Percentiles rank a stretch among this genome's conserved stretches.
Conservation (phyloP, 805 yeast genomes). For the Wickerhamomyces canadensis region DNA sequence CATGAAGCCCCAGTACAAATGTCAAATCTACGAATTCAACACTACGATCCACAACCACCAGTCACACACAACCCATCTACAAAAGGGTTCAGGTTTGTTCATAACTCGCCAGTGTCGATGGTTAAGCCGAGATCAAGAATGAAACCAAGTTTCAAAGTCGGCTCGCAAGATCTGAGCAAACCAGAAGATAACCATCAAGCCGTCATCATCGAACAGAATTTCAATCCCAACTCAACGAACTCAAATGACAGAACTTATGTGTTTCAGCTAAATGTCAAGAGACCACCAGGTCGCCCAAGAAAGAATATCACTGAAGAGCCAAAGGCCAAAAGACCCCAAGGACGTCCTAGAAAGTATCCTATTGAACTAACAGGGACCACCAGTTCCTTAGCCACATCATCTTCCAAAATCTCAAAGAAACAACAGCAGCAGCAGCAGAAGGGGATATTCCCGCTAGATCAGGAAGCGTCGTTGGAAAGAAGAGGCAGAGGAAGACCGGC, state of each 20-base stretch:
- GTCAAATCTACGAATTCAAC: neutral
- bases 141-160: constrained; percentile 22
- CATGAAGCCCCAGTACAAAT: no score
- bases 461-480: no score
- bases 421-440: no score
- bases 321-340: constrained; percentile 28
- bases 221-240: constrained; percentile 5
- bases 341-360: constrained; percentile 24
- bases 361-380: constrained; percentile 6
- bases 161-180: constrained; percentile 5
- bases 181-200: constrained; percentile 6
- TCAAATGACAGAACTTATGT: constrained; percentile 12
- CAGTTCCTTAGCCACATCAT: neutral
- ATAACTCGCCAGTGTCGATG: constrained; percentile 19
- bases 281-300: constrained; percentile 45
- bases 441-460: no score
- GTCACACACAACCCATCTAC: neutral
- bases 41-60: neutral
- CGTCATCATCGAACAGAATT: constrained; percentile 19
- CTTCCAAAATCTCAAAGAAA: constrained; percentile 5
- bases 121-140: constrained; percentile 12
- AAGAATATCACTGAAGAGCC: constrained; percentile 43
- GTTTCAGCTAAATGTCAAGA: constrained; percentile 26
- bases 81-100: constrained; percentile 20
- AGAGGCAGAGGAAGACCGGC: no score